Evolutionary conservation across 805 yeast species (phyloP), one percentile per base, ranked within the genome.

Genomic region (Metschnikowia gelsemii): DNA sequence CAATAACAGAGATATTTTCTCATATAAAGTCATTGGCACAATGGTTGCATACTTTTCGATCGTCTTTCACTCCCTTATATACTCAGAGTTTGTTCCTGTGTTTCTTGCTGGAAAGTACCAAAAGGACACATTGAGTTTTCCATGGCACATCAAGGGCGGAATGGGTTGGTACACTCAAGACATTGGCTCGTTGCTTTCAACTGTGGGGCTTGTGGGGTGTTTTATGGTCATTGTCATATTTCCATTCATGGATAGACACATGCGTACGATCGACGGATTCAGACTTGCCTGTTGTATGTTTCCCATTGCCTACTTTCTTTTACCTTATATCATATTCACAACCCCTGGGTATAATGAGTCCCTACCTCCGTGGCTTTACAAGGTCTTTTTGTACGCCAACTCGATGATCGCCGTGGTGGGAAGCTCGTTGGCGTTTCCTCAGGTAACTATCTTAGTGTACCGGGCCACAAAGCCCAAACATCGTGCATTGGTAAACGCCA

Each of bases 401-500:
- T 40, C 57, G n/a, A 40, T 53, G 35, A 3, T 57, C 8, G 54
- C 54, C 17, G 53, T 77, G 2, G 49, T 76, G 6, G 67, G 72
- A 6, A 61, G 63, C 9, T 64, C 83, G 1, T 59, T 76, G 44
- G 66, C 78, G 8, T 74, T 70, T 45, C 84, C 87, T 5, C 77
- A 74, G 43, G 61, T 78, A 19, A 57, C 76, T 46, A 62, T 80
- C 17, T 62, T 81, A 40, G 68, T 79, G 25, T 84, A 78, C 56
- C 66, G 80, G 35, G 72, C 77, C 5, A 70, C 83, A 1, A 72
- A 73, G 9, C 68, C 78, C 17, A 65, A 72, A 46, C 74, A 79
- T 47, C 66, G 83, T 35, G 84, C 83, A 1, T 70, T 76, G 50
- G 70, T 81, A 42, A 81, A 81, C 54, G 81, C 82, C 11, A 68